Evolutionary conservation across 2,329 filamentous ascomycete genomes (phyloP).

Genomic region (Macrophomina tecta): DNA sequence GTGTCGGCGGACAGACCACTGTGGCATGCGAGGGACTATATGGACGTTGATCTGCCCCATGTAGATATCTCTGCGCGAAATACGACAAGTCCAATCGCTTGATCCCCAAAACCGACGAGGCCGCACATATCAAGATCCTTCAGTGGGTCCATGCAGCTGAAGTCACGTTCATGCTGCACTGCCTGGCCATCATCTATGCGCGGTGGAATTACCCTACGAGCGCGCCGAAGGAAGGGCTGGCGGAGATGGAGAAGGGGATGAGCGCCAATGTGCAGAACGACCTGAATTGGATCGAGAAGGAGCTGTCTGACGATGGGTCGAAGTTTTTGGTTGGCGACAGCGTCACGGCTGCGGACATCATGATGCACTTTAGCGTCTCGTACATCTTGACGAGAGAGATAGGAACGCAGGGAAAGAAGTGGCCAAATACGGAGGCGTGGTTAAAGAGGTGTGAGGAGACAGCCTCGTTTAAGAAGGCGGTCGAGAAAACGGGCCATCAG

Average conservation of each 20-base stretch:
- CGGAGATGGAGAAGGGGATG: conserved; percentile 46
- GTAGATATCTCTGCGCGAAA: conserved; percentile 54
- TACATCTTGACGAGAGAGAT: conserved; percentile 49
- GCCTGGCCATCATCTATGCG: conserved; percentile 52
- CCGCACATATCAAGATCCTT: conserved; percentile 44
- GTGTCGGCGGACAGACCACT: not conserved
- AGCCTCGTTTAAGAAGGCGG: conserved; percentile 45
- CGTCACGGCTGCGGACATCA: conserved; percentile 52
- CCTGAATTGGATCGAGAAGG: conserved; percentile 52
- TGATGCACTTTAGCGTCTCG: conserved; percentile 51
- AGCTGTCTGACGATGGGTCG: conserved; percentile 47
- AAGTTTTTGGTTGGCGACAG: conserved; percentile 51
- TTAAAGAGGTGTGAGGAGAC: conserved; percentile 45
- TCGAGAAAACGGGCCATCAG: conserved; percentile 49
- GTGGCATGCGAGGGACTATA: too few relatives aligned
- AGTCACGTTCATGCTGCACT: conserved; percentile 54
- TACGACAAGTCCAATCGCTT: conserved; percentile 50
- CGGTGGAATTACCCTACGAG: conserved; percentile 50
- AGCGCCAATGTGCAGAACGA: conserved; percentile 53
- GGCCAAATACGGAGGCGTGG: conserved; percentile 44
- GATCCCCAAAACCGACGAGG: conserved; percentile 41
- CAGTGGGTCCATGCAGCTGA: conserved; percentile 57
- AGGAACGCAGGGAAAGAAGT: conserved; percentile 45
- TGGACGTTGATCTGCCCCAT: not conserved
- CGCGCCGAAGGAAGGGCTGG: conserved; percentile 37